phyloP scores from a whole-genome alignment of 148 eudicot genomes.

The Silene conica region DNA sequence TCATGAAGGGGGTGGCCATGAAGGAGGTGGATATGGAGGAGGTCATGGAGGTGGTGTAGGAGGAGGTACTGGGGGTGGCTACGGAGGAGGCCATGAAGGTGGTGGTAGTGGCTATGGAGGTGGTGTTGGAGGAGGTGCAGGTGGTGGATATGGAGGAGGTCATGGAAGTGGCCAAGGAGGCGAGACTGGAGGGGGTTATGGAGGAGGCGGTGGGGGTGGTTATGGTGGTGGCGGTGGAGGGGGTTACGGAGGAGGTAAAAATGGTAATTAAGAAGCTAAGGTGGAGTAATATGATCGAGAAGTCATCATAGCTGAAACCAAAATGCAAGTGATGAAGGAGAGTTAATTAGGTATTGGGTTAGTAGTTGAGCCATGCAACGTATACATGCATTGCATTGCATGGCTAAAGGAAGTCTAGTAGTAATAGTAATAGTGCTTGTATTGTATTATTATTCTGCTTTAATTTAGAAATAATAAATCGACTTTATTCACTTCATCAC shows the following conservation, averaged over 20 bases:
- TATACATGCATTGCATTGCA: neutral
- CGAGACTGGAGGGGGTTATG: constrained; percentile 10
- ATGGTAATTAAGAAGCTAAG: neutral
- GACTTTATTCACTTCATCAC: no score
- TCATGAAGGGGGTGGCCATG: neutral
- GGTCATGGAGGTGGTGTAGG: constrained; percentile 11
- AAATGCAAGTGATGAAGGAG: neutral
- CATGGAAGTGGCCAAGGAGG: constrained; percentile 11
- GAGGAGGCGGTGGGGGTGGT: constrained; percentile 24
- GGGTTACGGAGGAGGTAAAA: constrained; percentile 8
- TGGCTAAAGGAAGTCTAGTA: neutral
- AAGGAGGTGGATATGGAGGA: constrained; percentile 4
- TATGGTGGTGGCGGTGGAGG: constrained; percentile 14
- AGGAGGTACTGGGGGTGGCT: constrained; percentile 15
- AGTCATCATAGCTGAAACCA: neutral
- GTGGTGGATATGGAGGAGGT: constrained; percentile 16
- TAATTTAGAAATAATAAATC: no score
- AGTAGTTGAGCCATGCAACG: neutral
- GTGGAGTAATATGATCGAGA: neutral
- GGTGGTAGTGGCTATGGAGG: constrained; percentile 21
- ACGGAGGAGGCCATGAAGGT: constrained; percentile 18
- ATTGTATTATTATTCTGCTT: no score
- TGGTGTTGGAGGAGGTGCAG: constrained; percentile 7
- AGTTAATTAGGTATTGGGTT: neutral
- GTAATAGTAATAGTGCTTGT: no score